Conservation (phyloP, 768 basidiomycete genomes). For the Rubroboletus pulcherrimus region DNA sequence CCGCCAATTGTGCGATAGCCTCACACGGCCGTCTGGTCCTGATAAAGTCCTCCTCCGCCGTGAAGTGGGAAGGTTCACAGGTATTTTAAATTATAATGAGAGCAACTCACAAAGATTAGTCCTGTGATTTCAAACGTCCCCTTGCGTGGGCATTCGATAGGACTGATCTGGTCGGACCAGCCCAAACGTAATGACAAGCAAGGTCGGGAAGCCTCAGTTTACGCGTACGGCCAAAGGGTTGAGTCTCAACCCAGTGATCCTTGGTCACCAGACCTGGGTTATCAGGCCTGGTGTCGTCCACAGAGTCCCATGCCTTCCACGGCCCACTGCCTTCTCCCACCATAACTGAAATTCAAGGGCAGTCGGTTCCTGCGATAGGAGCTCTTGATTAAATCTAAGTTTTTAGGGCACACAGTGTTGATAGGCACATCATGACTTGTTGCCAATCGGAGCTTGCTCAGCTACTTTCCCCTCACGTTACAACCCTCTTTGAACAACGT, state of each 20-base stretch:
- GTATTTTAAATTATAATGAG: not conserved
- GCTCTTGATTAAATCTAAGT: constrained; percentile 4
- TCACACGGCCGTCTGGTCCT: not conserved
- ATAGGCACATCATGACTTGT: not conserved
- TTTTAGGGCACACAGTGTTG: constrained; percentile 10
- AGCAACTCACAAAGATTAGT: not conserved
- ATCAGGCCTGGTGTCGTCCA: not conserved
- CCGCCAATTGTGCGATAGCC: not conserved
- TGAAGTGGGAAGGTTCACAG: constrained; percentile 2
- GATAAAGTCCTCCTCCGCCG: not conserved
- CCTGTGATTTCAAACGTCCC: not conserved
- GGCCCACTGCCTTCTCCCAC: not conserved
- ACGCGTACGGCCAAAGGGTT: not conserved
- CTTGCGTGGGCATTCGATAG: not conserved
- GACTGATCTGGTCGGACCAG: not conserved
- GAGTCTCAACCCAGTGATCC: not conserved
- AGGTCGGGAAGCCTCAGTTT: not conserved
- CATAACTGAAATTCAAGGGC: constrained; percentile 6
- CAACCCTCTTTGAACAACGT: constrained; percentile 7
- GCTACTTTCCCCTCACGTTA: not conserved
- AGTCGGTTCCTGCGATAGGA: constrained; percentile 8
- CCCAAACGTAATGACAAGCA: not conserved
- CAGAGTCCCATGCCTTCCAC: not conserved
- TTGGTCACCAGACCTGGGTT: not conserved
- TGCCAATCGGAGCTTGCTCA: not conserved